Evolutionary conservation across 1,284 basidiomycete species (phyloP).

Genomic region (Cutaneotrichosporon arboriforme): DNA sequence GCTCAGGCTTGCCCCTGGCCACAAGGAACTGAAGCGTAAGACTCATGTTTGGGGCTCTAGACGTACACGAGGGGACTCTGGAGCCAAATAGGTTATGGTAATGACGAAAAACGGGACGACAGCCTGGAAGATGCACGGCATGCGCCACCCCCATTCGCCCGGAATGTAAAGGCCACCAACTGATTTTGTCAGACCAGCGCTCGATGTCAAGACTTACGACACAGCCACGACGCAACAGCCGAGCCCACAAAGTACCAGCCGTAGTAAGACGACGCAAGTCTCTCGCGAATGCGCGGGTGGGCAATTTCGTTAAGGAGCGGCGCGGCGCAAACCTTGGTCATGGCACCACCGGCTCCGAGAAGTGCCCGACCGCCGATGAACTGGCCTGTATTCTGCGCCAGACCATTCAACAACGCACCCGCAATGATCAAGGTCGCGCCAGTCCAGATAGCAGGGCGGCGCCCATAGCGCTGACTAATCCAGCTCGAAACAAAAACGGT

Average conservation of each 20-base stretch:
- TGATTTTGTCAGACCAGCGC: conserved; percentile 11
- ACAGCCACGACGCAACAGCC: conserved; percentile 10
- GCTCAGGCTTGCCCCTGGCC: conserved; percentile 22
- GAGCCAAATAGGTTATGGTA: conserved; percentile 1
- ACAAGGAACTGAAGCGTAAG: conserved; percentile 26
- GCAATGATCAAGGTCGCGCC: conserved; percentile 27
- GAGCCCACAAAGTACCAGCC: conserved; percentile 16
- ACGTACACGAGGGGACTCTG: conserved; percentile 41
- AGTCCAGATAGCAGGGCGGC: conserved; percentile 20
- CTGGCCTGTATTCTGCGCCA: conserved; percentile 16
- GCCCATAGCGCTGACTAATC: conserved; percentile 21
- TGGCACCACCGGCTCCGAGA: conserved; percentile 25
- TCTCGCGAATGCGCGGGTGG: conserved; percentile 25
- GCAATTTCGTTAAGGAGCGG: conserved; percentile 26
- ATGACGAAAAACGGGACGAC: conserved; percentile 12
- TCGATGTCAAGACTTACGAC: neutral
- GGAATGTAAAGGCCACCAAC: conserved; percentile 14
- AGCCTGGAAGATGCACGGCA: conserved; percentile 16
- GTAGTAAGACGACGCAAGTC: conserved; percentile 12
- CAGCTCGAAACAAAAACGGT: conserved; percentile 22
- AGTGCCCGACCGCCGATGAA: conserved; percentile 24
- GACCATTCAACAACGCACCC: conserved; percentile 27
- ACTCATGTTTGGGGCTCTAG: no score
- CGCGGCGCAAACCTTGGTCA: conserved; percentile 22
- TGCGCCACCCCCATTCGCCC: conserved; percentile 18